Percentiles rank a stretch among this genome's conserved stretches.
Conservation (phyloP, 768 basidiomycete species). For the Mycena belliarum region DNA sequence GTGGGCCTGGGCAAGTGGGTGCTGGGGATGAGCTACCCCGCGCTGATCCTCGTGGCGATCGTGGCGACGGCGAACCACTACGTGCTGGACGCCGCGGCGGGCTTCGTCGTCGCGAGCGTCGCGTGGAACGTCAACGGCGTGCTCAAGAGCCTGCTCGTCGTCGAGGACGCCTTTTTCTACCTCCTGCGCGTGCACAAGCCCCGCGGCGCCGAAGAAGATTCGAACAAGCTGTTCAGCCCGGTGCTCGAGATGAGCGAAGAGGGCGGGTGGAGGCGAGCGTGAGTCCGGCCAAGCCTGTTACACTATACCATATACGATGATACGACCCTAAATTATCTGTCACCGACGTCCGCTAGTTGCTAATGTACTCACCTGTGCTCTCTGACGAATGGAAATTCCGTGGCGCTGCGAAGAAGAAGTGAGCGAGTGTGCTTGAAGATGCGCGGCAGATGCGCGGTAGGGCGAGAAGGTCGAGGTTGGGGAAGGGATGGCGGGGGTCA, state of each 20-base stretch:
- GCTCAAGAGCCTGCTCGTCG: slow-evolving; percentile 18
- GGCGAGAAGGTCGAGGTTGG: too few species aligned
- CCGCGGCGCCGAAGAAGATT: slow-evolving; percentile 17
- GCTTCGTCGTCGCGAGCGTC: slow-evolving; percentile 21
- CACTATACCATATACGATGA: not conserved
- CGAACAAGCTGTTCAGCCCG: slow-evolving; percentile 13
- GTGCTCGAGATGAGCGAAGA: slow-evolving; percentile 23
- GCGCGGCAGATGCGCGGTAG: too few species aligned
- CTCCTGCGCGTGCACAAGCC: slow-evolving; percentile 21
- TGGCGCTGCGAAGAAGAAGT: too few species aligned
- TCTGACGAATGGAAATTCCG: too few species aligned
- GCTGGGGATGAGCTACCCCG: slow-evolving; percentile 19
- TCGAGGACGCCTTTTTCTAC: slow-evolving; percentile 19
- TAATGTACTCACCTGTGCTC: too few species aligned
- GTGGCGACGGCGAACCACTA: slow-evolving; percentile 23
- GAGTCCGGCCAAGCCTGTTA: too few species aligned
- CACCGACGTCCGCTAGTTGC: too few species aligned
- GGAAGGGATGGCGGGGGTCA: too few species aligned
- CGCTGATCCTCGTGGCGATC: slow-evolving; percentile 21
- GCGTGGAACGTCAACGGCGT: slow-evolving; percentile 23
- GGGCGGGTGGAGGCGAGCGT: slow-evolving; percentile 12
- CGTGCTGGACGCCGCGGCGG: slow-evolving; percentile 20
- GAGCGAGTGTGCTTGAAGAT: too few species aligned
- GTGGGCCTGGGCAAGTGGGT: slow-evolving; percentile 14
- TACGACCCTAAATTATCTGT: not conserved